Base-by-base conservation (phyloP, 2,329 filamentous ascomycete genomes). In the Fusarium pseudonygamai region DNA sequence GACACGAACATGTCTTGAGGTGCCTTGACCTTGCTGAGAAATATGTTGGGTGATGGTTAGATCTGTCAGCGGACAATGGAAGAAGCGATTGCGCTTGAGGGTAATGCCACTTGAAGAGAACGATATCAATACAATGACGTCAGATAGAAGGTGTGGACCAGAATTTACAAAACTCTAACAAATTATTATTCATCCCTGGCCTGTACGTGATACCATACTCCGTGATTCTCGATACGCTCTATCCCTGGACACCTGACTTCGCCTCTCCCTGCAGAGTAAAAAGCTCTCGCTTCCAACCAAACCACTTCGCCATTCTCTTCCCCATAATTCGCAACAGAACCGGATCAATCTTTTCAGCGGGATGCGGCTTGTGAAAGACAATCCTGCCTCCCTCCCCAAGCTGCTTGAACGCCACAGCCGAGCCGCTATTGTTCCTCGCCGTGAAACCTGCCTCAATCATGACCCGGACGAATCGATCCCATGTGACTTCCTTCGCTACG, bases 311-410 rank as follows among this genome's bases (percentile, higher is more conserved):
- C 47, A 50, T 34, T 15, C 47, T 24, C 30, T 34, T 24, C 2
- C 47, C 47, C 30, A 50, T 50, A 0, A 34, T 50, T 0, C 47
- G 2, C 3, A 34, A 20, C 0, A 50, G 22, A 14, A 34, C 0
- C 0, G n/a, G n/a, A 6, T 34, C 47, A 15, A 50, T 20, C 9
- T 34, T 50, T 6, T 34, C 47, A 14, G n/a, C 1, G 7, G 47
- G 47, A 20, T 50, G 47, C 12, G 47, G 47, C 6, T 34, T 50
- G n/a, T 50, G 47, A 8, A 50, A 50, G 2, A 34, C 47, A 6
- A 50, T 34, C 1, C 45, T 18, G 0, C 45, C 57, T n/a, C 34
- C 56, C 4, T 12, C 24, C 12, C 43, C 36, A 6, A 13, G 3
- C 13, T 40, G 26, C 12, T 18, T 40, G 3, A 60, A 60, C 1